Evolutionary conservation across 2,329 filamentous ascomycete genomes (phyloP).

Genomic region (Zasmidium citrigriseum): DNA sequence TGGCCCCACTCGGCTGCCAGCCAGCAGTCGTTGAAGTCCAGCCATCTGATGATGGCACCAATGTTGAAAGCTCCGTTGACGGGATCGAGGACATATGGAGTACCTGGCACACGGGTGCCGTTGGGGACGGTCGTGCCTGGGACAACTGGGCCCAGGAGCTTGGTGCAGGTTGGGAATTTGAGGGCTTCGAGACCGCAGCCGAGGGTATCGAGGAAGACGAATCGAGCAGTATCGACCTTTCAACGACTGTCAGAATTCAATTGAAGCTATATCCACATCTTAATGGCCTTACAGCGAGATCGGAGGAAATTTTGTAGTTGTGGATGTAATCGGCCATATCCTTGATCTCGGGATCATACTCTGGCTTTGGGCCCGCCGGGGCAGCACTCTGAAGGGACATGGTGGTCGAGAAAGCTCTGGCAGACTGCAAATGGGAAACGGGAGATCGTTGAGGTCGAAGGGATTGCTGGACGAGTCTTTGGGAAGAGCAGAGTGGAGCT

Average conservation of each 20-base stretch:
- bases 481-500: constrained; percentile 32
- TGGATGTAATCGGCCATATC: constrained; percentile 96
- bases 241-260: constrained; percentile 20
- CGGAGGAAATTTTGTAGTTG: constrained; percentile 85
- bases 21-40: constrained; percentile 99
- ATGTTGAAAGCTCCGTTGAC: constrained; percentile 98
- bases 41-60: constrained; percentile 96
- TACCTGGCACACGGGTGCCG: constrained; percentile 87
- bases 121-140: constrained; percentile 89
- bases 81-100: constrained; percentile 90
- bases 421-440: constrained; percentile 20
- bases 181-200: constrained; percentile 96
- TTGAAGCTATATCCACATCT: neutral
- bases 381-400: constrained; percentile 34
- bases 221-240: constrained; percentile 91
- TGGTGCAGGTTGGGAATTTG: constrained; percentile 92
- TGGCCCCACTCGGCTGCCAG: constrained; percentile 98
- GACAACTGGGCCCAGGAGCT: constrained; percentile 89
- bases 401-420: constrained; percentile 33
- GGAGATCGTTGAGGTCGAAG: constrained; percentile 12
- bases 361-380: constrained; percentile 30
- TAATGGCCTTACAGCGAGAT: constrained; percentile 74
- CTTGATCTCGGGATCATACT: constrained; percentile 87
- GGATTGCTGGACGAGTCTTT: constrained; percentile 26
- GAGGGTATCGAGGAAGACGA: constrained; percentile 94